Evolutionary conservation across 495 filamentous ascomycete genomes (phyloP).

Genomic region (Hyaloscypha bicolor): DNA sequence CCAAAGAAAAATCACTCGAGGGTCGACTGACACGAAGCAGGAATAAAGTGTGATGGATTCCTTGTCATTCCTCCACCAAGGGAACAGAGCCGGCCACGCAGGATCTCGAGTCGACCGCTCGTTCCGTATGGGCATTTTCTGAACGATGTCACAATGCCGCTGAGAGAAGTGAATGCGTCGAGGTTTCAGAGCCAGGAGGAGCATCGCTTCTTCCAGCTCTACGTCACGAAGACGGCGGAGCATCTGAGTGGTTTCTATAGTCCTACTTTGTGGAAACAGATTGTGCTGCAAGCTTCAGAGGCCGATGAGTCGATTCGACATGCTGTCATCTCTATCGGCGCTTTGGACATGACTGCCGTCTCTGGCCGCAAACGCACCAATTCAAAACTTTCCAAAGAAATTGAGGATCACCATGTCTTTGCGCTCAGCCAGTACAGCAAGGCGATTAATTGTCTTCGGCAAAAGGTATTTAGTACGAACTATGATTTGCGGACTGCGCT

Average conservation of each 20-base stretch:
- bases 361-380: not conserved
- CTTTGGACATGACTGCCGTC: not conserved
- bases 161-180: not conserved
- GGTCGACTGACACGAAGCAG: not conserved
- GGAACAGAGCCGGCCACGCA: not conserved
- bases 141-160: not conserved
- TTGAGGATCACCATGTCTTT: not conserved
- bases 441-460: not conserved
- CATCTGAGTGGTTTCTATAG: not conserved
- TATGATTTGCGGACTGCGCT: constrained; percentile 1
- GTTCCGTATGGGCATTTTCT: not conserved
- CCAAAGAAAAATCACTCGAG: too few relatives aligned
- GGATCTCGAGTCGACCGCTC: not conserved
- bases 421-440: constrained; percentile 7
- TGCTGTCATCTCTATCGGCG: not conserved
- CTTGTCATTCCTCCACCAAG: not conserved
- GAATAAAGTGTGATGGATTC: not conserved
- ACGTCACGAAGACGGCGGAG: not conserved
- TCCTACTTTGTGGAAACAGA: constrained; percentile 3
- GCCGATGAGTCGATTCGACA: not conserved
- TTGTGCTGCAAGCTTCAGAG: not conserved
- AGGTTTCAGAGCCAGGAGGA: not conserved
- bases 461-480: not conserved
- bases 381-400: not conserved
- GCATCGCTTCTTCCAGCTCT: constrained; percentile 2